A percentile compares a stretch with the other conserved stretches of the same genome.
These are phyloP conservation scores for Dryadomyces sulphureus DNA, from an alignment of 2,329 filamentous ascomycete genomes.

Conservation along the genomic window DNA sequence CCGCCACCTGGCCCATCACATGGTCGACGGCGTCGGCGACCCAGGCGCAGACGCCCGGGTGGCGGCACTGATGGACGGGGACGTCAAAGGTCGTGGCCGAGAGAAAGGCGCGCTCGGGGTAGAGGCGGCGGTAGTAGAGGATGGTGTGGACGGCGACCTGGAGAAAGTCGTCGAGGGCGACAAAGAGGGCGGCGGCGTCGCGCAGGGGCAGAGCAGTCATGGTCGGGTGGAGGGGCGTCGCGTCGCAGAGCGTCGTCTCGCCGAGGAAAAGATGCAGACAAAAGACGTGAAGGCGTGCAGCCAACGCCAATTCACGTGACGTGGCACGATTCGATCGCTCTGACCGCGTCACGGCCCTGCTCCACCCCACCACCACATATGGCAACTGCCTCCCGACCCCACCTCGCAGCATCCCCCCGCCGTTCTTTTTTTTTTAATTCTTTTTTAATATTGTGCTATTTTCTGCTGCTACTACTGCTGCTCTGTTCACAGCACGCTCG, in stretches of 20 bases:
- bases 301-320: conserved; percentile 3
- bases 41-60: conserved; percentile 76
- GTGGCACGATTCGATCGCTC: too few relatives aligned
- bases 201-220: conserved; percentile 4
- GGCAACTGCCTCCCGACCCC: not conserved
- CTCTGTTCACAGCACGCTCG: not conserved
- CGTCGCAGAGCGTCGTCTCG: too few relatives aligned
- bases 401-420: not conserved
- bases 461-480: not conserved
- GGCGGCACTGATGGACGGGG: conserved; percentile 70
- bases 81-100: conserved; percentile 70
- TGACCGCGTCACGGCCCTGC: not conserved
- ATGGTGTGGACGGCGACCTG: conserved; percentile 74
- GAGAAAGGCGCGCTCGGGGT: conserved; percentile 65
- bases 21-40: conserved; percentile 67
- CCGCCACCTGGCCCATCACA: conserved; percentile 53
- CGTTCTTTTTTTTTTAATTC: not conserved
- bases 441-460: not conserved
- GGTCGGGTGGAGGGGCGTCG: not conserved
- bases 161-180: conserved; percentile 64
- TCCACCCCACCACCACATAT: not conserved
- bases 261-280: too few relatives aligned
- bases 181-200: conserved; percentile 40
- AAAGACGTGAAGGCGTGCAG: too few relatives aligned
- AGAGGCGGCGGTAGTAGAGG: conserved; percentile 67